Percentiles rank a stretch among this genome's conserved stretches.
phyloP scores from a whole-genome alignment of 2,329 filamentous ascomycete genomes.

The Penicillium sp. region DNA sequence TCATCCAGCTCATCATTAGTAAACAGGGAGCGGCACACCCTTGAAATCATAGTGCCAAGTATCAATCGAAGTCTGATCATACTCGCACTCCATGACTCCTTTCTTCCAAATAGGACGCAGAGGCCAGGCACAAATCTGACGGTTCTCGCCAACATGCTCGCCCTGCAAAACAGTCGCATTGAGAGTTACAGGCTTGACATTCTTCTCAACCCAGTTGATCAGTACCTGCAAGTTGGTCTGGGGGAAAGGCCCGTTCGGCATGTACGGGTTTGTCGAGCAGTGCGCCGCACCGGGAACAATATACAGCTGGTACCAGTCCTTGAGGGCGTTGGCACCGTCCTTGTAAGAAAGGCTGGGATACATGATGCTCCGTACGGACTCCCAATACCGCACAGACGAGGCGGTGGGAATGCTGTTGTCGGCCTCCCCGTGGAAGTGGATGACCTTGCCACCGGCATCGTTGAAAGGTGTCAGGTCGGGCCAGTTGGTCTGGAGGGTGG shows the following conservation, averaged over 20 bases:
- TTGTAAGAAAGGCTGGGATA: conserved; percentile 44
- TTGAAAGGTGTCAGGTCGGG: conserved; percentile 55
- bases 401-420: conserved; percentile 55
- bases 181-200: conserved; percentile 43
- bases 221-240: conserved; percentile 47
- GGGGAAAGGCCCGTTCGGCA: conserved; percentile 45
- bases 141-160: conserved; percentile 18
- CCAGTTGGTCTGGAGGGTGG: conserved; percentile 54
- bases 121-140: conserved; percentile 27
- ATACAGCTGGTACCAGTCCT: conserved; percentile 56
- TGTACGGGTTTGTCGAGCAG: conserved; percentile 46
- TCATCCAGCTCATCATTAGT: neutral
- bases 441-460: conserved; percentile 53
- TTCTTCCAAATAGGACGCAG: conserved; percentile 23
- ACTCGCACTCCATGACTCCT: conserved; percentile 12
- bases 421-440: conserved; percentile 59
- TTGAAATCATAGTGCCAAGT: conserved; percentile 14
- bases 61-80: conserved; percentile 16
- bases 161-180: conserved; percentile 37
- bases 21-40: conserved; percentile 9
- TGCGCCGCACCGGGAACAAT: conserved; percentile 55
- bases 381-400: conserved; percentile 56
- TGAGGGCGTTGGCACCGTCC: conserved; percentile 43
- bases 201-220: conserved; percentile 55
- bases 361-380: conserved; percentile 55